phyloP scores from a whole-genome alignment of 257 asterid genomes.

The Linderniella brevidens region DNA sequence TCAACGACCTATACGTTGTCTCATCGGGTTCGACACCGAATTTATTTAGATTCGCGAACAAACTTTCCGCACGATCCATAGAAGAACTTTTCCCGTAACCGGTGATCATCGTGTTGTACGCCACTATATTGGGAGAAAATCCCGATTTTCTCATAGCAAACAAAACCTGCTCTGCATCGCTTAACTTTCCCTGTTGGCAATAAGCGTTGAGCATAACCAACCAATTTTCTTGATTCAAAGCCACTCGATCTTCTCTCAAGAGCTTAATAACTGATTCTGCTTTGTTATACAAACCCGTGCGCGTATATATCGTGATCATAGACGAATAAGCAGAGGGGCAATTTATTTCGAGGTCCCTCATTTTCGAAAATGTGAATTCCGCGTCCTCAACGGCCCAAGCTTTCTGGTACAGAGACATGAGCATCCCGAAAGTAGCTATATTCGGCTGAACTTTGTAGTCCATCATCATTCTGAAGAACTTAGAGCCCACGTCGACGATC shows the following conservation, averaged over 20 bases:
- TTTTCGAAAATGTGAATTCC: conserved; percentile 44
- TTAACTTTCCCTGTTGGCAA: conserved; percentile 73
- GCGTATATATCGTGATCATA: conserved; percentile 70
- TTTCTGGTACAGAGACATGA: conserved; percentile 77
- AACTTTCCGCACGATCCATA: conserved; percentile 43
- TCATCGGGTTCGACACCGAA: conserved; percentile 60
- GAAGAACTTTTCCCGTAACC: conserved; percentile 61
- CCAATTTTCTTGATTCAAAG: conserved; percentile 68
- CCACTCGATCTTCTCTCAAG: conserved; percentile 41
- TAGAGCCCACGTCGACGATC: conserved; percentile 36
- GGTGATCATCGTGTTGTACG: conserved; percentile 76
- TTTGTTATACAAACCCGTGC: conserved; percentile 45
- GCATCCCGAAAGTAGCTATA: conserved; percentile 79
- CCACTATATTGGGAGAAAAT: conserved; percentile 52
- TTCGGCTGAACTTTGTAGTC: conserved; percentile 48
- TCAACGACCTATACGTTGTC: conserved; percentile 72
- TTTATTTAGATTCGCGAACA: conserved; percentile 33
- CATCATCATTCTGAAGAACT: conserved; percentile 72
- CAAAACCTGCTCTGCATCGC: conserved; percentile 41
- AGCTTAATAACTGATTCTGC: conserved; percentile 60
- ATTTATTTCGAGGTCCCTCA: conserved; percentile 46
- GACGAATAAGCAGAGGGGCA: conserved; percentile 79
- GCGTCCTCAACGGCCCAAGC: conserved; percentile 58
- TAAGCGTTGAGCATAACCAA: conserved; percentile 74
- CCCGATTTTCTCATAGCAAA: conserved; percentile 48